Evolutionary conservation across 345 rosid genomes (phyloP), one percentile per base, ranked within the genome.

Genomic region (Camelina laxa): DNA sequence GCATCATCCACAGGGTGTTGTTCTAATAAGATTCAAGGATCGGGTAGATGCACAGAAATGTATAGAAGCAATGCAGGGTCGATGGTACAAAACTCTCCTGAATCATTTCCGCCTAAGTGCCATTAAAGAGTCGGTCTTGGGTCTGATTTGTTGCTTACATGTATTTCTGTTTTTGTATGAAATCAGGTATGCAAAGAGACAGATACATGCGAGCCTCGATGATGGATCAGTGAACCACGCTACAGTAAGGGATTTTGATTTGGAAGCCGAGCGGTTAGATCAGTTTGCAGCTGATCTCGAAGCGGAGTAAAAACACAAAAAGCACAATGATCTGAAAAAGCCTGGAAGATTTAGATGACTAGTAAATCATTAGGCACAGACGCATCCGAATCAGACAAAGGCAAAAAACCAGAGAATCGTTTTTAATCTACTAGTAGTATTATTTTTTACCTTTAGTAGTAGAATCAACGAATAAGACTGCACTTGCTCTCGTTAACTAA

Each of bases 251-350:
- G 96, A 96, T 84, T 68, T 72, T 27, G 90, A 85, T 0, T 89
- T 68, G 48, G 99, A 92, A 72, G 85, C 88, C 1, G 75, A 66
- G 10, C 81, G 96, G 60, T 66, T 96, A 69, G 95, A 92, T 59
- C 88, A 88, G 78, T 96, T 91, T 81, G 93, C 96, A 42, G 91
- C 96, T 54, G 99, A 92, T 72, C 96, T 96, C 11, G 98, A 96
- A 83, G 90, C 89, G 7, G 93, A 89, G 7, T 87, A 81, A 86
- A 49, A 36, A 20, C 15, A 54, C n/a, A 53, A 54, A 53, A 41
- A 60, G 39, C 56, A 33, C 69, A 68, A 15, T 9, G 41, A 11
- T 5, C 61, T 8, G 30, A 27, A 27, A 38, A 39, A 67, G 49
- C 38, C 50, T 14, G 48, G 60, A 67, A 51, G 72, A 38, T 36